Base-by-base conservation (phyloP, 768 basidiomycete species). In the Rhizopogon rudus region DNA sequence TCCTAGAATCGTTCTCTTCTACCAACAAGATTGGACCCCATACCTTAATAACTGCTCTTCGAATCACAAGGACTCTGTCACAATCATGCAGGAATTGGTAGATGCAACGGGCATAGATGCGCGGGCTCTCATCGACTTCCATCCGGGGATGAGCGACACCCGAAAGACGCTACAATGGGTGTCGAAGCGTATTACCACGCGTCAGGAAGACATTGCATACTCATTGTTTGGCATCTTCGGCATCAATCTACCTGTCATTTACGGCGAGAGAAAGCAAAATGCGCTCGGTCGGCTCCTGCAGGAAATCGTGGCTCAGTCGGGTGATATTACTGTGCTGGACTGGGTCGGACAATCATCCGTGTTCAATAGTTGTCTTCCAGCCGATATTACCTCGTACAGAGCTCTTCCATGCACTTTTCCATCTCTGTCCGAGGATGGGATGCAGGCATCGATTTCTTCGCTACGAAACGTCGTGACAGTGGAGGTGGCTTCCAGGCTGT, bases 1-100 rank as follows among this genome's bases (percentile, higher is more conserved):
- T 4, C 59, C 65, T 16, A 68, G 57, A 50, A 45, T 60, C 13
- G 58, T 68, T 55, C 66, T 64, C 31, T 66, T 67, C 57, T 67
- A 67, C 55, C 63, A 53, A 49, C 59, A 54, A 50, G 33, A 14
- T 6, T 67, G 65, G 65, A 62, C 57, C 1, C 37, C 63, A 6
- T 49, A 37, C n/a, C 37, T 49, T 31, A 35, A n/a, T 8, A 31
- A 49, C 22, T 3, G 12, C 31, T 33, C 17, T 12, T n/a, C 22
- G 5, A 49, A 49, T 28, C 48, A 49, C 48, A 49, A 49, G n/a
- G 48, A 49, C 1, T 20, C 31, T 9, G 17, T 12, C 22, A 3
- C n/a, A 17, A 33, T 49, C 31, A 49, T 49, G 48, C 9, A 13
- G 29, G 17, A 33, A 14, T 17, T 49, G 29, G 20, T 2, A 16